A percentile compares a stretch with the other conserved stretches of the same genome.
Evolutionary conservation across 2,329 filamentous ascomycete species (phyloP).

Genomic region (Alternaria atra): DNA sequence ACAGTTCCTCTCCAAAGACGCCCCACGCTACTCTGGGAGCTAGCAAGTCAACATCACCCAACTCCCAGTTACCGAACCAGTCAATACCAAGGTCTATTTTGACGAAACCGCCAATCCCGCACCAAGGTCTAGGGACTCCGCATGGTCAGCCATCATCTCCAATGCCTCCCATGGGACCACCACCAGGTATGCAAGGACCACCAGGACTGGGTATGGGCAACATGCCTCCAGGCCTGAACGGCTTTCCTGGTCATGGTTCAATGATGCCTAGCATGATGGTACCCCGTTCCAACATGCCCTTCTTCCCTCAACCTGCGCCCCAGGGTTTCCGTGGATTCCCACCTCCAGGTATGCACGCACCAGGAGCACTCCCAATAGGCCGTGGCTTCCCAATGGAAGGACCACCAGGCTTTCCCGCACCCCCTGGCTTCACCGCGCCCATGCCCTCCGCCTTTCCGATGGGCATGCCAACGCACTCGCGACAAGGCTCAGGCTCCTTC

Average conservation of each 20-base stretch:
- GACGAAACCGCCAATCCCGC: slow-evolving; percentile 65
- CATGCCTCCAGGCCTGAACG: slow-evolving; percentile 60
- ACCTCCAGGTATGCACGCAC: slow-evolving; percentile 68
- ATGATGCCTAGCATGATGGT: slow-evolving; percentile 63
- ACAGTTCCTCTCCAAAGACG: slow-evolving; percentile 73
- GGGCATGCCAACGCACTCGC: slow-evolving; percentile 68
- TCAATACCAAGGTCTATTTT: slow-evolving; percentile 70
- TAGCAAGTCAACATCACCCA: slow-evolving; percentile 66
- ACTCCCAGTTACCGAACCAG: slow-evolving; percentile 71
- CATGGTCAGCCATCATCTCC: slow-evolving; percentile 68
- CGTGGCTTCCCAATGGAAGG: slow-evolving; percentile 64
- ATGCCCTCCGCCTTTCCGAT: slow-evolving; percentile 52
- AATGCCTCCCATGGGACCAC: slow-evolving; percentile 69
- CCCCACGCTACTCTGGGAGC: slow-evolving; percentile 63
- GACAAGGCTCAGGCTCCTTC: slow-evolving; percentile 75
- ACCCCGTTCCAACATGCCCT: slow-evolving; percentile 65
- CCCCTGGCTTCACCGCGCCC: slow-evolving; percentile 49
- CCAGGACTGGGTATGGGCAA: slow-evolving; percentile 57
- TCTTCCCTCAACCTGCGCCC: slow-evolving; percentile 63
- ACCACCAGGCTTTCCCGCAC: slow-evolving; percentile 56
- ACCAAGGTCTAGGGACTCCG: slow-evolving; percentile 56
- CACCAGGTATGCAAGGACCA: slow-evolving; percentile 67
- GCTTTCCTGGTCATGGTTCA: slow-evolving; percentile 61
- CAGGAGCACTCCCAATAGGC: slow-evolving; percentile 64
- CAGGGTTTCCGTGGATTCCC: slow-evolving; percentile 64